Base-by-base conservation (phyloP, 352 stramenopile genomes). In the Lagenidium giganteum region DNA sequence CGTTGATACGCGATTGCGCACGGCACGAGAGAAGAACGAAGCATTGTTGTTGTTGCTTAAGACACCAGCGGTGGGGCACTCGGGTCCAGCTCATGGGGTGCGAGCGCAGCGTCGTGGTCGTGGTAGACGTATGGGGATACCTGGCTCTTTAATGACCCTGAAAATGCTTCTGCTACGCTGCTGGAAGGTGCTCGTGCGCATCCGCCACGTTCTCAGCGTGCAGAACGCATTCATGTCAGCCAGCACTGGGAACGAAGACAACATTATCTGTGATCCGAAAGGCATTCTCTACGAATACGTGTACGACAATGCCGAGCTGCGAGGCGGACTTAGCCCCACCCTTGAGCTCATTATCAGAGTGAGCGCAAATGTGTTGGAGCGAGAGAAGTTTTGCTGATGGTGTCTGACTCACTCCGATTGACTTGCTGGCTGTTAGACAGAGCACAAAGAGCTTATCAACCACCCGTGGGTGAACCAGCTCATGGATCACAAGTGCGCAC, bases 271-370 rank as follows among this genome's bases (percentile, higher is more conserved):
- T 26, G 78, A 91, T 18, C 74, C 79, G 0, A 91, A 87, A 45
- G 79, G 76, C 12, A 86, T 91, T 33, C 42, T 91, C 29, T 89
- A 87, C 51, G 79, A 91, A 51, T 91, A 89, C 36, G 47, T 78
- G n/a, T 91, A 89, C 42, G 76, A 91, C 25, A 62, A 86, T 32
- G 72, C 78, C 18, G 79, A 91, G 46, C 82, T 83, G 26, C 57
- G 69, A 0, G 71, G 73, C 23, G 58, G 74, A 2, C 46, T 54
- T 4, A 89, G 79, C 29, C 69, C 71, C 20, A 87, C 79, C 8
- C 42, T 91, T 14, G 51, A 51, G 28, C 42, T 86, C 8, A 80
- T 91, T 14, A 43, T 87, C 0, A 52, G 89, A 62, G 79, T 91
- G 46, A n/a, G 31, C n/a, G 22, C 3, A 21, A 33, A 24, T 13